These are phyloP conservation scores for Scedosporium dehoogii DNA, from an alignment of 2,329 filamentous ascomycete species.

Conservation along the genomic window DNA sequence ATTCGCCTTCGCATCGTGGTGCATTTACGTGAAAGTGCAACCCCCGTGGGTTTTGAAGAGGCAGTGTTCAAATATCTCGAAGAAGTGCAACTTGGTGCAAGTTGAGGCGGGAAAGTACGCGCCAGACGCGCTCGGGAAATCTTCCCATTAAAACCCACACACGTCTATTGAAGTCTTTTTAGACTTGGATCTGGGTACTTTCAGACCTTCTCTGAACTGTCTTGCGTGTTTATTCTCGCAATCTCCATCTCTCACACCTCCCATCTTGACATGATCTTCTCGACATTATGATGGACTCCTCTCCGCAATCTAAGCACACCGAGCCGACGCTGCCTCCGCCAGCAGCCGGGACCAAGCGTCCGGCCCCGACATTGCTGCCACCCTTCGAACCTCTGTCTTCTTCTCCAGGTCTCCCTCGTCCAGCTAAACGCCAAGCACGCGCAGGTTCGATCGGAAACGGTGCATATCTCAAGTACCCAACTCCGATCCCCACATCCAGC, in stretches of 20 bases:
- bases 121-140: constrained; percentile 8
- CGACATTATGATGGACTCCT: constrained; percentile 28
- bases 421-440: constrained; percentile 56
- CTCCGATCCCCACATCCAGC: constrained; percentile 86
- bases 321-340: constrained; percentile 23
- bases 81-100: constrained; percentile 2
- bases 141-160: constrained; percentile 4
- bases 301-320: constrained; percentile 21
- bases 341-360: constrained; percentile 43
- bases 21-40: neutral
- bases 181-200: neutral
- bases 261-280: constrained; percentile 10
- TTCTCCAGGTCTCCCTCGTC: constrained; percentile 60
- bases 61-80: neutral
- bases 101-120: neutral
- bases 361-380: constrained; percentile 60
- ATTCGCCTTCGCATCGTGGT: neutral
- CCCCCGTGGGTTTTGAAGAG: neutral
- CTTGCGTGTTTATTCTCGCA: neutral
- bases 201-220: neutral
- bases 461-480: constrained; percentile 68
- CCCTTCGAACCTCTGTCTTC: constrained; percentile 74
- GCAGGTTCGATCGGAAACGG: constrained; percentile 24
- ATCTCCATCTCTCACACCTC: constrained; percentile 11
- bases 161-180: neutral